Percentiles rank a stretch among this genome's conserved stretches.
Conservation (phyloP, 139 green algal species). For the Yamagishiella unicocca region DNA sequence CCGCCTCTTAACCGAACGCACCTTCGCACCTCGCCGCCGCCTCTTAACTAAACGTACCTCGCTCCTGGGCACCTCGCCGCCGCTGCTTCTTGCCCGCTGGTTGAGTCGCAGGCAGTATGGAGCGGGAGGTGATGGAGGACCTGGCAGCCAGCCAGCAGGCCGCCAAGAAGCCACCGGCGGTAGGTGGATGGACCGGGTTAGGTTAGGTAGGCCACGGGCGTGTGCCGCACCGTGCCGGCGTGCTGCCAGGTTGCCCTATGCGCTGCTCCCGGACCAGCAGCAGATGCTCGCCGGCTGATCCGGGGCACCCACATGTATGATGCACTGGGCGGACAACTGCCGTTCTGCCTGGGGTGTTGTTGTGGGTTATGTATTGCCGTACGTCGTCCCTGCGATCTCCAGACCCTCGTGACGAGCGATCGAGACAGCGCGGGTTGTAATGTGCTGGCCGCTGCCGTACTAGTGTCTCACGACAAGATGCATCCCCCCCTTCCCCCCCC, state of each 20-base stretch:
- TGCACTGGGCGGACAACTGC: neutral
- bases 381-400: too few relatives aligned
- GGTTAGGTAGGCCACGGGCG: too few relatives aligned
- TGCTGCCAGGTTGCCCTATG: neutral
- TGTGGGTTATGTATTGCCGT: too few relatives aligned
- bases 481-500: neutral
- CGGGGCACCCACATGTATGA: neutral
- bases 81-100: neutral
- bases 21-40: too few relatives aligned
- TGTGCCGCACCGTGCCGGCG: neutral
- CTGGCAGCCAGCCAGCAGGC: neutral
- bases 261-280: neutral
- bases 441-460: too few relatives aligned
- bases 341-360: too few relatives aligned
- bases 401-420: too few relatives aligned
- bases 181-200: too few relatives aligned
- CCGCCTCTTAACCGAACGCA: too few relatives aligned
- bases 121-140: slow-evolving; percentile 31
- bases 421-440: too few relatives aligned
- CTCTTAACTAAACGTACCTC: neutral
- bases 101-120: slow-evolving; percentile 21
- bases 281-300: neutral
- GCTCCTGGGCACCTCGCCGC: neutral
- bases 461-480: too few relatives aligned
- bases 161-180: neutral